Evolutionary conservation across 2,329 filamentous ascomycete species (phyloP), one percentile per base, ranked within the genome.

Genomic region (Aspergillus floridensis): DNA sequence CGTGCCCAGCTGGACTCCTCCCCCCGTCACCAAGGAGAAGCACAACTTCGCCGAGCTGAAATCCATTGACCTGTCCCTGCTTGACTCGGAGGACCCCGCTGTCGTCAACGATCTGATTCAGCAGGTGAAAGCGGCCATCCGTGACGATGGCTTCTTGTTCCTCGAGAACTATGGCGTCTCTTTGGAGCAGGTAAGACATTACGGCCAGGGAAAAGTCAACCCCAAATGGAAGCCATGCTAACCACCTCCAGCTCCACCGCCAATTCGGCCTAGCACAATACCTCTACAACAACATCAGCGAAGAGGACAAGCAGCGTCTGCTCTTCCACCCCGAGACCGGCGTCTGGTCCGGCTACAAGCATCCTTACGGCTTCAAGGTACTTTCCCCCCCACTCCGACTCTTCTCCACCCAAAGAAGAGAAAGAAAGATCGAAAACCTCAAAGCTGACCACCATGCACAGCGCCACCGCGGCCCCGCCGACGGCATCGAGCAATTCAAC

Each of bases 401-500:
- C 22, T 5, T 22, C 22, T 4, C 22, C 22, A 22, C 22, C 22
- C 1, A 1, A 1, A 22, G 22, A 22, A 5, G 22, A 22, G 22
- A 22, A 1, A 22, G 4, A 22, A 22, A 5, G 22, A 1, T 22
- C 22, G 22, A n/a, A 31, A 31, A 11, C 10, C 2, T 4, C 21
- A 24, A 24, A 48, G 8, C 41, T 58, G 19, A 58, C n/a, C 5
- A 5, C 11, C 2, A 7, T 0, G n/a, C 26, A 41, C 56, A 79
- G 76, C 77, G 80, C 49, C 68, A 78, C 44, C 75, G 72, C 2
- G 80, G 78, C 1, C 65, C 72, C 12, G 66, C 74, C 16, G 81
- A 83, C 64, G 81, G 80, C 3, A 83, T 83, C 56, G 81, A 84
- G 62, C 81, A 83, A 60, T 84, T 83, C 70, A 83, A 83, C 69